These are phyloP conservation scores for Fusarium albidum DNA, from an alignment of 2,329 filamentous ascomycete species.

Conservation along the genomic window DNA sequence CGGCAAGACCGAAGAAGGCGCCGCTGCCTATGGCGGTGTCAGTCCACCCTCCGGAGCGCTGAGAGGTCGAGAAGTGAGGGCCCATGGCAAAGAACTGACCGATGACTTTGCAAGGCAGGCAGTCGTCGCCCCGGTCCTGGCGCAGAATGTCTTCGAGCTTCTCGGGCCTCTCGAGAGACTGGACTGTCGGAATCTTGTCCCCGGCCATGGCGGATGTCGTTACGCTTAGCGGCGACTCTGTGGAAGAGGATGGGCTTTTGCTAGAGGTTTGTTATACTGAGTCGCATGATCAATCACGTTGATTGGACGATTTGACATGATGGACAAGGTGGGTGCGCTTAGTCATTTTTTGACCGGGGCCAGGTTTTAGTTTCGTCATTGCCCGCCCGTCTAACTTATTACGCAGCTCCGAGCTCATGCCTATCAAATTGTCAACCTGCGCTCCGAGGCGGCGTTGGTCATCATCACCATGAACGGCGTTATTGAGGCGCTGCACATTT, in stretches of 20 bases:
- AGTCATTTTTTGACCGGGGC: conserved; percentile 35
- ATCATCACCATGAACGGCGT: conserved; percentile 76
- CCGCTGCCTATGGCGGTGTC: conserved; percentile 65
- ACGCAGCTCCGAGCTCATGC: conserved; percentile 21
- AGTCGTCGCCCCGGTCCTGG: conserved; percentile 69
- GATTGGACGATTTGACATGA: conserved; percentile 29
- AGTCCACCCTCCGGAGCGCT: conserved; percentile 18
- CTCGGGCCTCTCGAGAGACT: conserved; percentile 67
- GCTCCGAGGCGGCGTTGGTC: conserved; percentile 39
- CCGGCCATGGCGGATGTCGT: conserved; percentile 41
- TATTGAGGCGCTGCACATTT: conserved; percentile 96
- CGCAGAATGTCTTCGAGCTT: conserved; percentile 66
- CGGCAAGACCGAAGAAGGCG: conserved; percentile 78
- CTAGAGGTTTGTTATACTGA: background rate
- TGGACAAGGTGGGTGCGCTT: conserved; percentile 20
- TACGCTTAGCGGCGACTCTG: background rate
- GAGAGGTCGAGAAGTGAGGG: conserved; percentile 4
- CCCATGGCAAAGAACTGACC: conserved; percentile 58
- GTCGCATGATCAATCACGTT: conserved; percentile 19
- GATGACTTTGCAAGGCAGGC: conserved; percentile 73
- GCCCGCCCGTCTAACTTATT: conserved; percentile 18
- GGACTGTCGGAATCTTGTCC: conserved; percentile 57
- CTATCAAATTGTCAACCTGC: conserved; percentile 33
- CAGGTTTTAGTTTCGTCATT: conserved; percentile 43
- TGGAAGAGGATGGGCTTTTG: background rate